Conservation (phyloP, 2,329 filamentous ascomycete genomes). For the Diaporthe sp. region DNA sequence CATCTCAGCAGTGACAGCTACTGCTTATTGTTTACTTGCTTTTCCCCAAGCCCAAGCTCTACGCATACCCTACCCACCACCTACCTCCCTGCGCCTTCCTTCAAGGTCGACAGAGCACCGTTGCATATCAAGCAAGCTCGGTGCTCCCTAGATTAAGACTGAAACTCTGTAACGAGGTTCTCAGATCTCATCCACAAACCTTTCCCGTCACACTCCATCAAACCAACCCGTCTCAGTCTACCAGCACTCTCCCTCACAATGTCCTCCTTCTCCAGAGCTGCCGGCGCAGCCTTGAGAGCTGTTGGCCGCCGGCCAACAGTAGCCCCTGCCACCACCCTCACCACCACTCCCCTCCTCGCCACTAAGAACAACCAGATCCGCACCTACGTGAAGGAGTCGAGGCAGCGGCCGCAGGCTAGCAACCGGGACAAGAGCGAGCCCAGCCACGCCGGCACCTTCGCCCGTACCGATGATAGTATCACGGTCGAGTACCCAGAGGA, state of each 20-base stretch:
- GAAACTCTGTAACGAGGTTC: background rate
- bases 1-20: background rate
- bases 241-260: slow-evolving; percentile 1
- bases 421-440: slow-evolving; percentile 47
- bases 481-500: slow-evolving; percentile 84
- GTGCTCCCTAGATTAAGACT: background rate
- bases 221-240: background rate
- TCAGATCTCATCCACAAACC: background rate
- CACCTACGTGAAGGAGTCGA: slow-evolving; percentile 47
- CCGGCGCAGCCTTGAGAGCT: slow-evolving; percentile 27
- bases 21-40: slow-evolving; percentile 9
- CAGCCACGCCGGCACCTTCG: slow-evolving; percentile 72
- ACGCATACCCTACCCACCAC: background rate
- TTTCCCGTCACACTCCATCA: background rate
- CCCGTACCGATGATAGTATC: slow-evolving; percentile 84
- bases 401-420: slow-evolving; percentile 44
- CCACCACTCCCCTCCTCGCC: background rate
- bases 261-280: slow-evolving; percentile 33
- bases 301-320: slow-evolving; percentile 7
- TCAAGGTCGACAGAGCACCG: slow-evolving; percentile 30
- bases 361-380: slow-evolving; percentile 34
- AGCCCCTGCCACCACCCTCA: background rate
- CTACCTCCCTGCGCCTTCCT: background rate
- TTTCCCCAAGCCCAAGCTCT: background rate
- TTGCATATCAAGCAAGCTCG: slow-evolving; percentile 6